Evolutionary conservation across 306 rosid genomes (phyloP), one percentile per base, ranked within the genome.

Genomic region (Astragalus membranaceus): DNA sequence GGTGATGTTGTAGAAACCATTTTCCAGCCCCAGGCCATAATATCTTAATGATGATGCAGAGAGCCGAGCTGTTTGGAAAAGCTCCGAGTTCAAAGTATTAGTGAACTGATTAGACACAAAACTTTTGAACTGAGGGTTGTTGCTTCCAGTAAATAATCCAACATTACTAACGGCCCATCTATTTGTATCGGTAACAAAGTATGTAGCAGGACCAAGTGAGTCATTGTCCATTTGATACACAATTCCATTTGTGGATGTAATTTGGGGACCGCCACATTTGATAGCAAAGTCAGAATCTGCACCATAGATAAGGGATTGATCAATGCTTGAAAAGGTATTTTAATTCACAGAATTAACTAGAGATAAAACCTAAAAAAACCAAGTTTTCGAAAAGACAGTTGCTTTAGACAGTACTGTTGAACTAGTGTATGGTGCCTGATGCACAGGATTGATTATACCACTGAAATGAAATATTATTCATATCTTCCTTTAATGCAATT

Each of bases 41-140:
- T 92, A 89, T 80, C 98, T 82, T 42, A 92, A 56, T 13, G 98
- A 92, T 33, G 96, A 92, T 73, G 96, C 76, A 58, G 98, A 89
- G 46, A 89, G 43, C 11, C 98, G 78, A 10, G 85, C 82, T 33
- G 92, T 84, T 78, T 92, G 94, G 46, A 85, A 89, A 56, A 89
- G 78, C 75, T 81, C 94, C 0, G 92, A 0, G 49, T 86, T 69
- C 55, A 83, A 7, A 58, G 90, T 71, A 43, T 53, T 72, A 46
- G 77, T 57, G 78, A 87, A 78, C 67, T 81, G 90, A 57, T 80
- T 73, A 61, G 66, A 3, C 1, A 81, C 82, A 41, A 0, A 67
- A 43, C 71, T 72, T 16, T 15, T 72, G 74, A 13, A 89, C 6
- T 0, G 3, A 71, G 80, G 71, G 64, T 76, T 72, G 43, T 0